phyloP scores from a whole-genome alignment of 805 yeast genomes.

The Lipomyces kockii region DNA sequence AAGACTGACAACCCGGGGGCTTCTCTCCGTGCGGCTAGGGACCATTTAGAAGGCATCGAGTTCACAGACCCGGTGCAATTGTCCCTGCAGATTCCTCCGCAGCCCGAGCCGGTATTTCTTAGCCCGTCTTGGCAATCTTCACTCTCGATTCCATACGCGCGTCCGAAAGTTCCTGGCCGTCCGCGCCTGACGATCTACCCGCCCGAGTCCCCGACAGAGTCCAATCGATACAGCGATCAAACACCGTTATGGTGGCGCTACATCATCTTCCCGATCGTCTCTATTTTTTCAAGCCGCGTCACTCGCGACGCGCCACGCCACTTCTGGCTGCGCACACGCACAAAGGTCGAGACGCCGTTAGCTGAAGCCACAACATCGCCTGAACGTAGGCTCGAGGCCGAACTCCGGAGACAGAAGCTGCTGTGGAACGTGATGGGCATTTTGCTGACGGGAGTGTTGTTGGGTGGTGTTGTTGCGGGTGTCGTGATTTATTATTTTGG shows the following conservation, averaged over 20 bases:
- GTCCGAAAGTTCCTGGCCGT: neutral
- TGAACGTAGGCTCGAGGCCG: conserved; percentile 20
- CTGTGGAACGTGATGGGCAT: conserved; percentile 27
- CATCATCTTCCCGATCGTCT: conserved; percentile 12
- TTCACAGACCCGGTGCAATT: neutral
- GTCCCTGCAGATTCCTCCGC: neutral
- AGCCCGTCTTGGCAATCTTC: neutral
- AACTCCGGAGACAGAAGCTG: conserved; percentile 22
- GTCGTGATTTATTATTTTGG: conserved; percentile 30
- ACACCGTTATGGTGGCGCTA: conserved; percentile 21
- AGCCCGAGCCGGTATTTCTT: neutral
- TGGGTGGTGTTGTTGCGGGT: conserved; percentile 34
- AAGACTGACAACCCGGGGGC: neutral
- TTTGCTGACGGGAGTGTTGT: conserved; percentile 22
- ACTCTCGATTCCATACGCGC: neutral
- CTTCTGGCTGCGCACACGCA: conserved; percentile 7
- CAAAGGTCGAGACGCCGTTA: conserved; percentile 9
- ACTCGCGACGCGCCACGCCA: conserved; percentile 9
- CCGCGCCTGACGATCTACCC: neutral
- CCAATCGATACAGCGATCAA: neutral
- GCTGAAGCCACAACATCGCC: conserved; percentile 24
- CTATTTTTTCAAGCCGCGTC: conserved; percentile 5
- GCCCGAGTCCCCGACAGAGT: neutral
- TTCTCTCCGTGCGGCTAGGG: neutral
- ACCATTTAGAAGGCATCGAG: neutral